phyloP scores from a whole-genome alignment of 805 yeast genomes.

The Ogataea ramenticola region DNA sequence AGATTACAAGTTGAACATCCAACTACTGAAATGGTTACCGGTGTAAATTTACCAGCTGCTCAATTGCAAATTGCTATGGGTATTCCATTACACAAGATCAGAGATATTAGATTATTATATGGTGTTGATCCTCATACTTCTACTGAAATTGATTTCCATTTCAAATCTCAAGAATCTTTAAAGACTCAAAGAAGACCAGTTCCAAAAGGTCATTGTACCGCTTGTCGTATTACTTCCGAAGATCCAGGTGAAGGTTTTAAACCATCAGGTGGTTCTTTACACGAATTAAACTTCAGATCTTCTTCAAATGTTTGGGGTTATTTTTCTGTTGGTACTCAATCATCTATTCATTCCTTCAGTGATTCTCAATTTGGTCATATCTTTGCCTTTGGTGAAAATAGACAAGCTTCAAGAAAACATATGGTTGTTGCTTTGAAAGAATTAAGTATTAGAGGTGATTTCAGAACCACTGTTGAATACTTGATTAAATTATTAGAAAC shows the following conservation, averaged over 20 bases:
- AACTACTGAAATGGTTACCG: constrained; percentile 98
- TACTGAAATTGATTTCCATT: constrained; percentile 86
- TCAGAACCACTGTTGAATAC: constrained; percentile 96
- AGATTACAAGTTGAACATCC: constrained; percentile 99
- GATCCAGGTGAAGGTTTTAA: constrained; percentile 99
- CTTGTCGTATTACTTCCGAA: constrained; percentile 98
- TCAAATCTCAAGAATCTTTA: constrained; percentile 62
- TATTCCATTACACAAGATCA: constrained; percentile 90
- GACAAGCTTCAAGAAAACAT: constrained; percentile 96
- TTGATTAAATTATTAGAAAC: constrained; percentile 92
- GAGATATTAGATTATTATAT: constrained; percentile 85
- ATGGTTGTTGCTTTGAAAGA: constrained; percentile 99
- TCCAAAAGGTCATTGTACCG: constrained; percentile 98
- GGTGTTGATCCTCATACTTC: constrained; percentile 95
- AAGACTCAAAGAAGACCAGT: constrained; percentile 83
- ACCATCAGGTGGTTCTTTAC: constrained; percentile 95
- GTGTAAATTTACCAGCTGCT: constrained; percentile 97
- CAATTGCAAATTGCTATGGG: constrained; percentile 99
- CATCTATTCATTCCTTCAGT: constrained; percentile 95
- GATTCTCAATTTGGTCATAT: constrained; percentile 99
- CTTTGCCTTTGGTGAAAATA: constrained; percentile 97
- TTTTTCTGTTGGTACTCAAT: constrained; percentile 93
- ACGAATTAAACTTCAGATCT: constrained; percentile 94
- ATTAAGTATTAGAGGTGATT: constrained; percentile 95
- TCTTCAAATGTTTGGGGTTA: constrained; percentile 99